Conservation (phyloP, 805 yeast genomes). For the Suhomyces prunicola region DNA sequence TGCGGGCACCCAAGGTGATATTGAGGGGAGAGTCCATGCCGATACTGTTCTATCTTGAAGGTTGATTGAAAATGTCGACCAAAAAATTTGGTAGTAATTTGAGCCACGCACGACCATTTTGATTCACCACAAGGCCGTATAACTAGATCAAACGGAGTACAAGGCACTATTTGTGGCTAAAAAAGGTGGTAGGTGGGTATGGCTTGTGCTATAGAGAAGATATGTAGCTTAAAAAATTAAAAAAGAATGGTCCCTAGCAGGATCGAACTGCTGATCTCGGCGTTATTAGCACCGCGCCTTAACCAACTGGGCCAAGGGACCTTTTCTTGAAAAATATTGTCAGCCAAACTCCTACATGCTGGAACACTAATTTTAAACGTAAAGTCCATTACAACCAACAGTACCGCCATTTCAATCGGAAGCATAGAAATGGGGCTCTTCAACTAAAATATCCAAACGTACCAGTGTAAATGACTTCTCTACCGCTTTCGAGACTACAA, state of each 20-base stretch:
- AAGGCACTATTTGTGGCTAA: no score
- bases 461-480: neutral
- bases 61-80: neutral
- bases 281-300: slow-evolving; percentile 59
- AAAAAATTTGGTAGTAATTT: neutral
- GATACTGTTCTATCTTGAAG: neutral
- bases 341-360: no score
- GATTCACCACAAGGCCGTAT: neutral
- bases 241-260: slow-evolving; percentile 17
- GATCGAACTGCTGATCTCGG: slow-evolving; percentile 49
- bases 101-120: neutral
- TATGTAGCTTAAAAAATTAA: neutral
- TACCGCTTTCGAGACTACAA: neutral
- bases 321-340: neutral
- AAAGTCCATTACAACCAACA: no score
- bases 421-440: no score
- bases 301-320: slow-evolving; percentile 61
- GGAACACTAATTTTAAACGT: no score
- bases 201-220: no score
- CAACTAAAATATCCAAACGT: no score
- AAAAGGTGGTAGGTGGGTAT: no score
- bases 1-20: slow-evolving; percentile 53
- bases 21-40: slow-evolving; percentile 47
- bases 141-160: no score
- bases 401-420: no score